Evolutionary conservation across 345 rosid species (phyloP), one percentile per base, ranked within the genome.

Genomic region (Garcia nutans): DNA sequence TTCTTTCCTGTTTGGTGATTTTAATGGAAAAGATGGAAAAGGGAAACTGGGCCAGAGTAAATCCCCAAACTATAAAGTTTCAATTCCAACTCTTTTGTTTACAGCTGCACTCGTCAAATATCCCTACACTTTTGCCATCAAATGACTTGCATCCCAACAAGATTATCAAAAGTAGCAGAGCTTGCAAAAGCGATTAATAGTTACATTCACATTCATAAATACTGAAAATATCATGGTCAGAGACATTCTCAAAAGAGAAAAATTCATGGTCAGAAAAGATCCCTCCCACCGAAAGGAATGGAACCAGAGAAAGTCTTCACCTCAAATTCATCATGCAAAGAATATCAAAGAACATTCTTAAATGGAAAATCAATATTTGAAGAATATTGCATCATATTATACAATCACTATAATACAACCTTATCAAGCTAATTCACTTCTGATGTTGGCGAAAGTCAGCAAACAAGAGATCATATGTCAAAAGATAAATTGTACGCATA

Each of bases 381-480:
- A 52, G n/a, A 64, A 65, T 12, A 64, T 41, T 20, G 17, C 24
- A 73, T 49, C 23, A 65, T 24, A 65, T n/a, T 2, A 41, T 57
- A 56, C n/a, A n/a, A 10, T 5, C 44, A 65, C 55, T 58, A 17
- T 19, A 52, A 68, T 22, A 41, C 22, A 26, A 60, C 11, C 68
- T 45, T 47, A 26, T 20, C 31, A 49, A 55, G 41, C 42, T 19
- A 59, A 50, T 7, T 12, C 62, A 59, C 24, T 41, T 33, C 19
- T 66, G 11, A 49, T 11, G 50, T 47, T 23, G 56, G 65, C 58
- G 59, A 45, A 24, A 37, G 10, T 60, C 41, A 66, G 42, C 37
- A 59, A 57, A 71, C 55, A 45, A 65, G 61, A 62, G 74, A 73
- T 33, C 56, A 68, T 37, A 69, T 49, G 28, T 8, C 11, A 26